Base-by-base conservation (phyloP, 1,284 basidiomycete genomes). In the Cryptococcus hybrid region DNA sequence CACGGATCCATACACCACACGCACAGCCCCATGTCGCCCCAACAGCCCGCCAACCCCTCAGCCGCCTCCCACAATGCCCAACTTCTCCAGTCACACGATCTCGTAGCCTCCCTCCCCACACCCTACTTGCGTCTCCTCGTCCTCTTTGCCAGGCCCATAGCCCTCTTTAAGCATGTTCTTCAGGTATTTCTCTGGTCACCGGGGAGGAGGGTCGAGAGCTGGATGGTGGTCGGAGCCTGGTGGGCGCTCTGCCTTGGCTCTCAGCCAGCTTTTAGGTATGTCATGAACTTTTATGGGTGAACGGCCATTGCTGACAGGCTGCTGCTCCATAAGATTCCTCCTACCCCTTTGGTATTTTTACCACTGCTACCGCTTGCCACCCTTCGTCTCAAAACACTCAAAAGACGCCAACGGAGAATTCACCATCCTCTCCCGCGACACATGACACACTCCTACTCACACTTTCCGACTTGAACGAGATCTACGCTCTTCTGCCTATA, bases 181-280 rank as follows among this genome's bases (percentile, higher is more conserved):
- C 84, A 90, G 69, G 76, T 88, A 0, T 39, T 85, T 8, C 82
- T 80, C 60, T 92, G 90, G 90, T 78, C 81, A 47, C 76, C 81
- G 0, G 70, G 79, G 24, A 73, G 79, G 7, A 84, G 84, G 80
- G 84, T 87, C 58, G 84, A 89, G 56, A 84, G 85, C 62, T 88
- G 84, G 80, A 82, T 91, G 2, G 73, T 84, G 0, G 74, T 93
- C 35, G 85, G 82, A 0, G 72, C 72, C 0, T 91, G 89, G 89
- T 93, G 90, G 88, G 82, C 82, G 0, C 38, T 85, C n/a, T 90
- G 88, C 76, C 79, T 92, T 43, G 80, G 86, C 34, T 78, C 84
- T 1, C 82, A 82, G 24, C 75, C 79, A 13, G 79, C 79, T 6
- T 77, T 89, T 63, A 83, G 82, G 86, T 88, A 59, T 59, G 83